Percentiles rank a stretch among this genome's conserved stretches.
Conservation (phyloP, 352 stramenopile genomes). For the Pythium insidiosum region DNA sequence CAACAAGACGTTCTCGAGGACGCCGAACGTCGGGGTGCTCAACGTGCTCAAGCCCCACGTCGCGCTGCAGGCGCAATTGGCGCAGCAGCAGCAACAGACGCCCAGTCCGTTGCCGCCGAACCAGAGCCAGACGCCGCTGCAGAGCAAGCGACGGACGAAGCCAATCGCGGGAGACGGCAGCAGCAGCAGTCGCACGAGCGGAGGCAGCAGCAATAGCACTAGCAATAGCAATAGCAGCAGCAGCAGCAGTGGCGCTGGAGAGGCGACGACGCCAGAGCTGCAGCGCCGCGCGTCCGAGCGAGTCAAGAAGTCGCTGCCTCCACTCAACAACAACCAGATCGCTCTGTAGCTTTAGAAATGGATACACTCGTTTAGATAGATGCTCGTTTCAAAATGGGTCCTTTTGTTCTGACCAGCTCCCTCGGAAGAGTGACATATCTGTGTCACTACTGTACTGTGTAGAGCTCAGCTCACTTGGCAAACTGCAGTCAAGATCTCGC, state of each 20-base stretch:
- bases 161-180: too few species aligned
- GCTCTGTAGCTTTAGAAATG: constrained; percentile 6
- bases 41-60: constrained; percentile 82
- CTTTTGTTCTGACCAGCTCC: too few species aligned
- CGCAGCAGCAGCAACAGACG: constrained; percentile 2
- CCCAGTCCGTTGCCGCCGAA: neutral
- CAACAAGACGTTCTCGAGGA: constrained; percentile 88
- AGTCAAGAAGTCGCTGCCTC: constrained; percentile 35
- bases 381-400: too few species aligned
- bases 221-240: too few species aligned
- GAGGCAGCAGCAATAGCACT: too few species aligned
- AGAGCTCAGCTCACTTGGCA: too few species aligned
- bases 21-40: constrained; percentile 84
- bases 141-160: constrained; percentile 33
- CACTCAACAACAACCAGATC: constrained; percentile 46
- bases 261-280: constrained; percentile 19
- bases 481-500: too few species aligned
- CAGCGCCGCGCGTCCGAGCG: constrained; percentile 43
- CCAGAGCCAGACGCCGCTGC: constrained; percentile 15
- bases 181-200: too few species aligned
- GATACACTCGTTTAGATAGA: too few species aligned
- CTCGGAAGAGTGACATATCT: too few species aligned
- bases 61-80: constrained; percentile 34
- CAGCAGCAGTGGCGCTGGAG: too few species aligned
- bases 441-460: too few species aligned